Percentiles rank a stretch among this genome's conserved stretches.
These are phyloP conservation scores for Marasmius tenuissimus DNA, from an alignment of 1,284 basidiomycete genomes.

Conservation along the genomic window DNA sequence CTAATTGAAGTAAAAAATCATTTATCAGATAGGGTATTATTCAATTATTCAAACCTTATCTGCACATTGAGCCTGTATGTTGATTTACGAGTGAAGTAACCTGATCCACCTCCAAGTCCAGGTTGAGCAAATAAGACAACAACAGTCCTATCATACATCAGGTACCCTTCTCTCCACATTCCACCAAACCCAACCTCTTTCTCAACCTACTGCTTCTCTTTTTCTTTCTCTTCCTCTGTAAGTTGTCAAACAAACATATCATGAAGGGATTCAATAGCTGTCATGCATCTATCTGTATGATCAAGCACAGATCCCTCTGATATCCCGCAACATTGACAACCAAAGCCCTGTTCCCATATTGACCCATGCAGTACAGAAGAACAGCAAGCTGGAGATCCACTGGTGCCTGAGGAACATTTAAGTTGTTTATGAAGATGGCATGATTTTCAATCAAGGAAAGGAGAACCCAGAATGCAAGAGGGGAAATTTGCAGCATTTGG, in stretches of 20 bases:
- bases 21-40: conserved; percentile 1
- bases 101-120: conserved; percentile 20
- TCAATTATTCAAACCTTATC: conserved; percentile 19
- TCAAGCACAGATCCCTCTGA: conserved; percentile 22
- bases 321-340: conserved; percentile 26
- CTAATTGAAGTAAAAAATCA: conserved; percentile 22
- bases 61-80: conserved; percentile 36
- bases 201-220: conserved; percentile 27
- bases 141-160: conserved; percentile 21
- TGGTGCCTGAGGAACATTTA: conserved; percentile 26
- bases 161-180: conserved; percentile 16
- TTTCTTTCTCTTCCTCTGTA: conserved; percentile 27
- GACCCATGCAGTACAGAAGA: conserved; percentile 29
- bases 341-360: conserved; percentile 31
- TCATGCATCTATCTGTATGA: conserved; percentile 20
- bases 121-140: conserved; percentile 18
- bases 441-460: conserved; percentile 8
- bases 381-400: conserved; percentile 29
- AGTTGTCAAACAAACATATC: conserved; percentile 21
- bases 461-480: conserved; percentile 18
- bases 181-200: conserved; percentile 6
- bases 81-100: conserved; percentile 30
- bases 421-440: conserved; percentile 28
- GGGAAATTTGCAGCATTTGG: conserved; percentile 19
- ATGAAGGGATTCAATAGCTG: conserved; percentile 24